Percentiles rank a stretch among this genome's conserved stretches.
Evolutionary conservation across 495 filamentous ascomycete genomes (phyloP).

Genomic region (Aspergillus baeticus): DNA sequence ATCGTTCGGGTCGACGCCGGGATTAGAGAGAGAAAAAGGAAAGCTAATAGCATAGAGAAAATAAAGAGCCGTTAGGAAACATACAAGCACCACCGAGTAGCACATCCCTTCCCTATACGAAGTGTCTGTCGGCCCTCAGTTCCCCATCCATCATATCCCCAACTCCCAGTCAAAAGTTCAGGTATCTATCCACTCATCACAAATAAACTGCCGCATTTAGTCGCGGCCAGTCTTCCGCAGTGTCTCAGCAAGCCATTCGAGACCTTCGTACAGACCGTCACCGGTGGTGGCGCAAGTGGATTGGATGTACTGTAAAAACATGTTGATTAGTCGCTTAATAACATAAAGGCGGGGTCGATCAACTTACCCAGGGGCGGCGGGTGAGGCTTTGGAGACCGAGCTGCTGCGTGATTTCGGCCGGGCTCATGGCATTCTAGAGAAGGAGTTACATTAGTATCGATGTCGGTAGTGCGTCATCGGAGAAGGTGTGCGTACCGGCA

Average conservation of each 20-base stretch:
- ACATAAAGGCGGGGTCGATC: not conserved
- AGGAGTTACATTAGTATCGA: constrained; percentile 17
- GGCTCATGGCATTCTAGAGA: constrained; percentile 94
- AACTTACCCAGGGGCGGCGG: constrained; percentile 95
- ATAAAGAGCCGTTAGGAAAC: constrained; percentile 40
- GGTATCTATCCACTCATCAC: constrained; percentile 42
- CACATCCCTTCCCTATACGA: constrained; percentile 29
- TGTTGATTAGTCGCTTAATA: not conserved
- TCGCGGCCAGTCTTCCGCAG: constrained; percentile 88
- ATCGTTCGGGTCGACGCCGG: constrained; percentile 35
- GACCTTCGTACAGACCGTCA: constrained; percentile 99
- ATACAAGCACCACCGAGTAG: constrained; percentile 40
- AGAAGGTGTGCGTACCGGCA: constrained; percentile 69
- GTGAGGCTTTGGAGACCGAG: constrained; percentile 97
- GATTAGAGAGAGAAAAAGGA: constrained; percentile 41
- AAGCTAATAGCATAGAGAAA: constrained; percentile 47
- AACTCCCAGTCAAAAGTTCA: constrained; percentile 44
- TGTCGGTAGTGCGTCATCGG: constrained; percentile 5
- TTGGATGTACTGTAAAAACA: constrained; percentile 84
- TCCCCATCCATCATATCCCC: constrained; percentile 39
- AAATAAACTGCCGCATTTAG: constrained; percentile 49
- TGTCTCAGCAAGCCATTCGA: constrained; percentile 97
- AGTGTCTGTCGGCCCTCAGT: constrained; percentile 33
- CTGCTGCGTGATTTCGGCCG: constrained; percentile 99
- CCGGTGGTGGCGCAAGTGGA: constrained; percentile 98